Evolutionary conservation across 106 monocot species (phyloP).

Genomic region (Vanilla planifolia): DNA sequence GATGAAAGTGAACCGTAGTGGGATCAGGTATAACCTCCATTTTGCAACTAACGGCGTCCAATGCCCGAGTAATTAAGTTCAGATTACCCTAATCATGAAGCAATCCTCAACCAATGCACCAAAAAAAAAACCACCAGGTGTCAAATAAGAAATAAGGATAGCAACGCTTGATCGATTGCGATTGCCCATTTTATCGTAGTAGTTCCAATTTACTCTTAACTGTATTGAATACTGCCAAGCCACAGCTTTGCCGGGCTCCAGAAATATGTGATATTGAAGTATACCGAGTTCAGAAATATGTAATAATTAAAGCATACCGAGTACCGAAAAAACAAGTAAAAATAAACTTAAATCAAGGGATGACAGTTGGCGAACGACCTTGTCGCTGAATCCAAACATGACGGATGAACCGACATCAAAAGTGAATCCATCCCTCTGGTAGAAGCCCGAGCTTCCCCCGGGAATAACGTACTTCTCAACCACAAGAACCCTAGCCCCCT

Average conservation of each 20-base stretch:
- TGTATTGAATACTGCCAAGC: too few species aligned
- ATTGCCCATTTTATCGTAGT: too few species aligned
- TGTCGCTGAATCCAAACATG: slow-evolving; percentile 98
- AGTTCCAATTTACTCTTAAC: too few species aligned
- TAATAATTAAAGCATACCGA: too few species aligned
- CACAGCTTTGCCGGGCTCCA: too few species aligned
- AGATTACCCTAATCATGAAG: slow-evolving; percentile 59
- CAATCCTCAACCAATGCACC: neutral
- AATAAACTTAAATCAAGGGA: too few species aligned
- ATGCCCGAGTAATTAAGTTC: slow-evolving; percentile 87
- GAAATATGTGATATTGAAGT: too few species aligned
- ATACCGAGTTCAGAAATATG: too few species aligned
- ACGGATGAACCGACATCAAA: slow-evolving; percentile 98
- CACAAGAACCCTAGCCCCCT: slow-evolving; percentile 90
- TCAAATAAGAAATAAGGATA: too few species aligned
- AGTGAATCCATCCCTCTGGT: slow-evolving; percentile 77
- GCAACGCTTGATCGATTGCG: too few species aligned
- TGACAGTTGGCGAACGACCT: slow-evolving; percentile 26
- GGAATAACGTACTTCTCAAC: slow-evolving; percentile 98
- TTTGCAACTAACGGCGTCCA: slow-evolving; percentile 70
- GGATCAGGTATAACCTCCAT: slow-evolving; percentile 90
- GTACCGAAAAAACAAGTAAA: too few species aligned
- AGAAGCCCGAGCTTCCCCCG: slow-evolving; percentile 91
- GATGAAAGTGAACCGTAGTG: slow-evolving; percentile 89
- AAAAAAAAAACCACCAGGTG: too few species aligned